Evolutionary conservation across 345 rosid species (phyloP), one percentile per base, ranked within the genome.

Genomic region (Rubroshorea leprosula): DNA sequence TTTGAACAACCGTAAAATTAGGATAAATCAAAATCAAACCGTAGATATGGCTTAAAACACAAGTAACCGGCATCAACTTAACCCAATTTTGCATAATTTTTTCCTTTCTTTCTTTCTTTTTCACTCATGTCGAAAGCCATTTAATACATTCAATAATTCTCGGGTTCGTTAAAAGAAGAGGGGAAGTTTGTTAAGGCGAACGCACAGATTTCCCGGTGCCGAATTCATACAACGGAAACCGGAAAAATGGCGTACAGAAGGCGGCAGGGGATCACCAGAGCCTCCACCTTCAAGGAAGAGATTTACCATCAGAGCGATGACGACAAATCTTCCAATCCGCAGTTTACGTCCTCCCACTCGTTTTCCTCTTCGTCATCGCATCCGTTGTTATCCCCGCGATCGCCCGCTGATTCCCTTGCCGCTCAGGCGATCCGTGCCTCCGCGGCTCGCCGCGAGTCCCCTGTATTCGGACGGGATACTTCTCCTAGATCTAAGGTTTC

Each of bases 351-450:
- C 13, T 79, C 76, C 6, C 59, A 46, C 27, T 74, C 75, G 4
- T 77, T 78, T 63, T 74, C 76, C 49, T 61, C 82, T 15, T 71
- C 85, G 0, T 46, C 79, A 0, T 64, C 80, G n/a, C 68, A 35
- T 35, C 41, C 41, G 41, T 13, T 35, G n/a, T 29, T 9, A 15
- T 44, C 72, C 0, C 39, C 66, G 0, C 7, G 41, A 35, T 60
- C 68, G 1, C 48, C 72, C 19, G 10, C 39, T 45, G 5, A 1
- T 49, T 75, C 87, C 58, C 73, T 89, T 2, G 95, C 97, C 3
- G 95, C 95, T 72, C 95, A 84, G 78, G 94, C 96, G 45, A 89
- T 83, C 71, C 83, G 83, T 23, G 90, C 96, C 22, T 81, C 98
- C 20, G 72, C 80, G 12, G 71, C 66, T 60, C 72, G 72, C 62